phyloP scores from a whole-genome alignment of 2,329 filamentous ascomycete genomes.

The Penicillium concentricum region DNA sequence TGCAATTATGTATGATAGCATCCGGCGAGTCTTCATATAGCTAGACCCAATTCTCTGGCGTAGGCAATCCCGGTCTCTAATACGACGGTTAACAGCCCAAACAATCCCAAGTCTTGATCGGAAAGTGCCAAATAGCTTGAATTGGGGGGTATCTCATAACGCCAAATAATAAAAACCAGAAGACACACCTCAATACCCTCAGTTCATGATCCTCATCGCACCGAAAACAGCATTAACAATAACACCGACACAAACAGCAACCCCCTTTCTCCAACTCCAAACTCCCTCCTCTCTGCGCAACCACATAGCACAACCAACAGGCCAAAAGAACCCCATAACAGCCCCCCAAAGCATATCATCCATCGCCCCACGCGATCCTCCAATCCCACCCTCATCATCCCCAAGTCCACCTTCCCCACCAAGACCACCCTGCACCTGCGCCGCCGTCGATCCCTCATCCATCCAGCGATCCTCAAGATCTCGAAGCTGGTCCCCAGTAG shows the following conservation, averaged over 20 bases:
- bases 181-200: conserved; percentile 7
- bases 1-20: conserved; percentile 31
- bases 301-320: conserved; percentile 82
- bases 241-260: conserved; percentile 84
- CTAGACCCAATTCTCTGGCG: not conserved
- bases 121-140: not conserved
- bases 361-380: conserved; percentile 56
- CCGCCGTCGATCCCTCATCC: conserved; percentile 57
- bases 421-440: conserved; percentile 44
- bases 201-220: conserved; percentile 59
- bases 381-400: conserved; percentile 45
- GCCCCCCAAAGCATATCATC: conserved; percentile 88
- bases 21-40: conserved; percentile 9
- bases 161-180: not conserved
- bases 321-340: conserved; percentile 92
- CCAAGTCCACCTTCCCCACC: conserved; percentile 36
- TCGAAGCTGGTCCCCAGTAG: conserved; percentile 71
- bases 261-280: conserved; percentile 77
- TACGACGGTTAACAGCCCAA: not conserved
- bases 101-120: not conserved
- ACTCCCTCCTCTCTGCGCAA: conserved; percentile 82
- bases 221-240: conserved; percentile 76
- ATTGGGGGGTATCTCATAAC: conserved; percentile 24
- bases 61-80: conserved; percentile 1
- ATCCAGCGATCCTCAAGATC: conserved; percentile 88